A percentile compares a stretch with the other conserved stretches of the same genome.
Conservation (phyloP, 306 rosid species). For the Crotalaria pallida region DNA sequence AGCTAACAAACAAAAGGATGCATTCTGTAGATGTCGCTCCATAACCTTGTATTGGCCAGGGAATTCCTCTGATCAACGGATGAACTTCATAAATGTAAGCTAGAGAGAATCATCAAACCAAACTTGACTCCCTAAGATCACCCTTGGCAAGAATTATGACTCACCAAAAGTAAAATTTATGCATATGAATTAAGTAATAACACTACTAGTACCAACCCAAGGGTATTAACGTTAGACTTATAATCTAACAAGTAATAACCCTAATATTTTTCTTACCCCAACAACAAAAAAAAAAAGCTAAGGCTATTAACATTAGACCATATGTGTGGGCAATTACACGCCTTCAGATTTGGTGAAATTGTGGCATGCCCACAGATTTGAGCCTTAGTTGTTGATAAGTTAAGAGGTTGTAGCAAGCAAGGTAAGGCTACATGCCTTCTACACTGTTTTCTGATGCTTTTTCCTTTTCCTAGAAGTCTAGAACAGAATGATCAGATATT, state of each 20-base stretch:
- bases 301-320: too few species aligned
- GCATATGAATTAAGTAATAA: too few species aligned
- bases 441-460: background rate
- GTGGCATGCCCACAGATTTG: background rate
- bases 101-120: background rate
- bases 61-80: background rate
- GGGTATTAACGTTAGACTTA: too few species aligned
- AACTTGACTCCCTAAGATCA: background rate
- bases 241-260: too few species aligned
- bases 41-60: background rate
- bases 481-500: background rate
- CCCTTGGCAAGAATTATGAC: background rate
- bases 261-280: too few species aligned
- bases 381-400: background rate
- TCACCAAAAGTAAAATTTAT: background rate
- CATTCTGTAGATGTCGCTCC: background rate
- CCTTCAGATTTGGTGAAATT: background rate
- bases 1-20: constrained; percentile 7
- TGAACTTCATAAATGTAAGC: background rate
- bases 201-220: too few species aligned
- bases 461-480: background rate
- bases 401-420: background rate
- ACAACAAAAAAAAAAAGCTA: too few species aligned
- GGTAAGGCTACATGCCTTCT: background rate
- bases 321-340: background rate